Base-by-base conservation (phyloP, 768 basidiomycete species). In the Tulasnella sp. region DNA sequence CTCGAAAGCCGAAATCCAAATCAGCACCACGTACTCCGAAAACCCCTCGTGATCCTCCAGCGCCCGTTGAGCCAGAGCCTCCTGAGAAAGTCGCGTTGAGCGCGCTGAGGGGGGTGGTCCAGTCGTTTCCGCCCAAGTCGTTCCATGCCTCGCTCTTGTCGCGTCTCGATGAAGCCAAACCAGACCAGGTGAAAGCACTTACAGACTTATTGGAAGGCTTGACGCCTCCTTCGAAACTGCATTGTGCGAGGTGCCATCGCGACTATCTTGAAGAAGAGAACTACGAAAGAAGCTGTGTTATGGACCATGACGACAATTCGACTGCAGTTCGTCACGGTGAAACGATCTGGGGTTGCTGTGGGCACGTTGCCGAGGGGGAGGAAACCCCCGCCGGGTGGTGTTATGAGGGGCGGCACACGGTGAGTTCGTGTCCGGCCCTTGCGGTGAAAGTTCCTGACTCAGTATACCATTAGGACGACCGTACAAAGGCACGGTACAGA, bases 201-300 rank as follows among this genome's bases (percentile, higher is more conserved):
- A 27, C 45, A 40, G 23, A 29, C 23, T 17, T 48, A 9, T 36
- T 57, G 6, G 42, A 57, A 9, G 55, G 55, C 31, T 17, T 57
- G 2, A 32, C 31, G 29, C 55, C 55, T 9, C 55, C 55, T 11
- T 36, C 55, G 31, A 42, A 17, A 11, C 55, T 57, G 2, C 55
- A 57, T 19, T 57, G 55, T 35, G 55, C 55, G 19, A 40, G 55
- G 55, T 57, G 55, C 21, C 55, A 57, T 17, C 31, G 36, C 14
- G 42, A 45, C 45, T 57, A 57, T 27, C 42, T 45, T 12, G 55
- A 57, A 36, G 55, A 57, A 43, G 55, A 57, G 14, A 57, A 57
- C 55, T 29, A 35, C 8, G 55, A 57, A 32, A 15, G 55, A 15
- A 46, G 40, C 36, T 57, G 55, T 29, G 55, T 57, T 9, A 57